A percentile compares a stretch with the other conserved stretches of the same genome.
These are phyloP conservation scores for Paraconiothyrium sp. DNA, from an alignment of 2,329 filamentous ascomycete species.

Conservation along the genomic window DNA sequence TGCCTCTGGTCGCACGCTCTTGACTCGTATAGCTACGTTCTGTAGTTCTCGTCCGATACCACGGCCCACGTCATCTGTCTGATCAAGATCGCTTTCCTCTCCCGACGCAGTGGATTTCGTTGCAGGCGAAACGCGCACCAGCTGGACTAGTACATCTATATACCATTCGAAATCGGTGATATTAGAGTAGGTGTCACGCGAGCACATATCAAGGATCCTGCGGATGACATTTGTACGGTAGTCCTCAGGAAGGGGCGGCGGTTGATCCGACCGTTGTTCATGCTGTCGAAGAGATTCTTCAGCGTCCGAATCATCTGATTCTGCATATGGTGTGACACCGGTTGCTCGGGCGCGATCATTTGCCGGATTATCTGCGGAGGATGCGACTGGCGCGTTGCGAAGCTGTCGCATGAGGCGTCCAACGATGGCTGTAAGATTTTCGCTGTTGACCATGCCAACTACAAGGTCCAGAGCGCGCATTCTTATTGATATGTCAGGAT, in stretches of 20 bases:
- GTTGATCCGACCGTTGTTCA: conserved; percentile 58
- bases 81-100: conserved; percentile 39
- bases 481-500: conserved; percentile 93
- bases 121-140: conserved; percentile 75
- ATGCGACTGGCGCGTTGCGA: conserved; percentile 68
- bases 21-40: conserved; percentile 91
- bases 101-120: conserved; percentile 39
- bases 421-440: conserved; percentile 85
- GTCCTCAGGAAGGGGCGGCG: conserved; percentile 79
- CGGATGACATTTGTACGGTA: conserved; percentile 85
- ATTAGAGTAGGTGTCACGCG: conserved; percentile 85
- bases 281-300: conserved; percentile 64
- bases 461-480: conserved; percentile 91
- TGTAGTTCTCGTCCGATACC: conserved; percentile 85
- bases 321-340: conserved; percentile 59
- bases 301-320: conserved; percentile 66
- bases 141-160: conserved; percentile 85
- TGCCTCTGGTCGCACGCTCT: conserved; percentile 80
- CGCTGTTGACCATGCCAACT: conserved; percentile 89
- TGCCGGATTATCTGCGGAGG: conserved; percentile 55
- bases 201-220: conserved; percentile 88
- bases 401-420: conserved; percentile 89
- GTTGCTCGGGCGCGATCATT: conserved; percentile 57
- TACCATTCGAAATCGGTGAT: conserved; percentile 97
- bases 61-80: conserved; percentile 64